These are phyloP conservation scores for Astrothelium macrocarpum DNA, from an alignment of 495 filamentous ascomycete genomes.

Conservation along the genomic window DNA sequence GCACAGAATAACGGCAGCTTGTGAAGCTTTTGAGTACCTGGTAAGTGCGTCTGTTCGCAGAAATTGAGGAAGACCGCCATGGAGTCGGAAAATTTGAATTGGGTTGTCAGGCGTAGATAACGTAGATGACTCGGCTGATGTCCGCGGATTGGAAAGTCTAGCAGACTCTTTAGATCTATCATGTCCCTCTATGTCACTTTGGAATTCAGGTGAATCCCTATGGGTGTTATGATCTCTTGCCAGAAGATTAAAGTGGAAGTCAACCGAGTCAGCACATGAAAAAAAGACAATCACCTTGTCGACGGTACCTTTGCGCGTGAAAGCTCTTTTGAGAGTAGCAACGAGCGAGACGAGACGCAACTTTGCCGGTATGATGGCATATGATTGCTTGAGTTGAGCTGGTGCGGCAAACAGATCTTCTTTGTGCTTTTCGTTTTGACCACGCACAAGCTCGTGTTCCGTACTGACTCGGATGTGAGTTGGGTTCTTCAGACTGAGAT, in stretches of 20 bases:
- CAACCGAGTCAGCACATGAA: conserved; percentile 90
- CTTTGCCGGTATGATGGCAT: conserved; percentile 78
- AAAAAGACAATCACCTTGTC: conserved; percentile 97
- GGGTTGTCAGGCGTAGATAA: conserved; percentile 19
- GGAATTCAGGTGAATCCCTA: conserved; percentile 14
- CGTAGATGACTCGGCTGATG: conserved; percentile 18
- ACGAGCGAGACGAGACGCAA: conserved; percentile 78
- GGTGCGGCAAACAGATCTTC: conserved; percentile 72
- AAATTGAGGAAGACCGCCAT: conserved; percentile 85
- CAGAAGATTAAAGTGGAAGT: conserved; percentile 92
- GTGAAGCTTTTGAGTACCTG: conserved; percentile 53
- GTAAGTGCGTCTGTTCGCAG: conserved; percentile 75
- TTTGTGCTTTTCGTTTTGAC: conserved; percentile 19
- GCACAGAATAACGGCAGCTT: conserved; percentile 73
- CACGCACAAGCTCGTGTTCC: conserved; percentile 33
- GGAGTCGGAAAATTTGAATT: conserved; percentile 72
- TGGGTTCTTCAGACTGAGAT: conserved; percentile 90
- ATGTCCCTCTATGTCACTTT: background rate
- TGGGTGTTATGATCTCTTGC: conserved; percentile 33
- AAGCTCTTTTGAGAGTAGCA: conserved; percentile 72
- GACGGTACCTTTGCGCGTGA: conserved; percentile 73
- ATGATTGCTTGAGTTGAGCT: conserved; percentile 84
- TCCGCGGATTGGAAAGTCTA: conserved; percentile 25
- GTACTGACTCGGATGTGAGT: conserved; percentile 69
- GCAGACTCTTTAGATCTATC: background rate